phyloP scores from a whole-genome alignment of 495 filamentous ascomycete species.

The Tuber indicum region DNA sequence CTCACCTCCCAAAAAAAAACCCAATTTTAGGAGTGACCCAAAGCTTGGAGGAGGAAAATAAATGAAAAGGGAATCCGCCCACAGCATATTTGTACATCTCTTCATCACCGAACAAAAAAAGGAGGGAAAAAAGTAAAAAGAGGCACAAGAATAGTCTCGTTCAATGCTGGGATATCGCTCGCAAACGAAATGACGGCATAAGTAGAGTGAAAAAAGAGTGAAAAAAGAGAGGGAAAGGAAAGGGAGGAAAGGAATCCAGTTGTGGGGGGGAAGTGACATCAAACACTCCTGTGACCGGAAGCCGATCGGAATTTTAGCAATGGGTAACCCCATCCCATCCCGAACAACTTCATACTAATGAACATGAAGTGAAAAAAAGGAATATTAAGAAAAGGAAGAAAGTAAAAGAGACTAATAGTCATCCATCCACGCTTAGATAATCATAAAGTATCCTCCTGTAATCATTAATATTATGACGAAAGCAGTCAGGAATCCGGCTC shows the following conservation, averaged over 20 bases:
- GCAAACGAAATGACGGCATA: neutral
- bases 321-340: conserved; percentile 18
- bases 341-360: conserved; percentile 26
- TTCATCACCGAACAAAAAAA: neutral
- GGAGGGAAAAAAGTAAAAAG: neutral
- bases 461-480: conserved; percentile 38
- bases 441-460: conserved; percentile 44
- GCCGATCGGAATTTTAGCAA: neutral
- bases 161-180: neutral
- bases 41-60: neutral
- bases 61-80: neutral
- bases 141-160: neutral
- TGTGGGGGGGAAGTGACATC: conserved; percentile 16
- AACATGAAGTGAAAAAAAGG: conserved; percentile 28
- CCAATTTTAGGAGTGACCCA: neutral
- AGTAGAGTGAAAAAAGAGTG: neutral
- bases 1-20: neutral
- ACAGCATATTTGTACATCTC: neutral
- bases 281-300: conserved; percentile 12
- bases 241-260: neutral
- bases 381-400: neutral
- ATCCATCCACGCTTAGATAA: conserved; percentile 30
- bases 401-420: neutral
- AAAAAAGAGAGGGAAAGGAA: conserved; percentile 2
- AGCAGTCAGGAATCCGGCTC: conserved; percentile 44